Base-by-base conservation (phyloP, 108 stramenopile species). In the Fistulifera pelliculosa region DNA sequence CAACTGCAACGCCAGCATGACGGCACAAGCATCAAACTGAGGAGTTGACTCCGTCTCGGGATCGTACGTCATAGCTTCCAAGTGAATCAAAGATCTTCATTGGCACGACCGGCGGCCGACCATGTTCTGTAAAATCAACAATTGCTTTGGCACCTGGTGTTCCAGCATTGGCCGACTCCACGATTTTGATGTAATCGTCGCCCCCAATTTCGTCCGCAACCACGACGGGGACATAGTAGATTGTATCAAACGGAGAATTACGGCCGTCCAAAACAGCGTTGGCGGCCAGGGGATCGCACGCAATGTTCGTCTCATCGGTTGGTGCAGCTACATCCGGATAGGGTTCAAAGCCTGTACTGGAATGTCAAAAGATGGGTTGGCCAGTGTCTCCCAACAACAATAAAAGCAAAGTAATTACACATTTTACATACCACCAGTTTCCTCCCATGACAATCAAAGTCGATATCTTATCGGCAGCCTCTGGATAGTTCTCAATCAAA, bases 381-480 rank as follows among this genome's bases (percentile, higher is more conserved):
- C n/a, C n/a, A n/a, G n/a, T n/a, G n/a, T n/a, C n/a, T n/a, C n/a
- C n/a, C n/a, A n/a, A n/a, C n/a, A n/a, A n/a, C n/a, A n/a, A n/a
- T n/a, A n/a, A n/a, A n/a, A n/a, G n/a, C n/a, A n/a, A n/a, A n/a
- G n/a, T n/a, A 21, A 19, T n/a, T n/a, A n/a, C n/a, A n/a, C n/a
- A n/a, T n/a, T n/a, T n/a, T n/a, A n/a, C n/a, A n/a, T n/a, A n/a
- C n/a, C n/a, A n/a, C n/a, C n/a, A 69, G 39, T 69, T 63, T 45
- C 68, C 68, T 15, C 27, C 68, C 68, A 69, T 69, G 27, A 69
- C 26, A 0, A 69, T 45, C 35, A 69, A 22, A 4, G 50, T 63
- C 1, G 42, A 28, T 38, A 69, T 63, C 24, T 59, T 58, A 22
- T 31, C 26, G 11, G 49, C 55, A 5, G 54, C 68, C 12, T 49